Evolutionary conservation across 2,329 filamentous ascomycete genomes (phyloP).

Genomic region (Thielaviopsis euricoi): DNA sequence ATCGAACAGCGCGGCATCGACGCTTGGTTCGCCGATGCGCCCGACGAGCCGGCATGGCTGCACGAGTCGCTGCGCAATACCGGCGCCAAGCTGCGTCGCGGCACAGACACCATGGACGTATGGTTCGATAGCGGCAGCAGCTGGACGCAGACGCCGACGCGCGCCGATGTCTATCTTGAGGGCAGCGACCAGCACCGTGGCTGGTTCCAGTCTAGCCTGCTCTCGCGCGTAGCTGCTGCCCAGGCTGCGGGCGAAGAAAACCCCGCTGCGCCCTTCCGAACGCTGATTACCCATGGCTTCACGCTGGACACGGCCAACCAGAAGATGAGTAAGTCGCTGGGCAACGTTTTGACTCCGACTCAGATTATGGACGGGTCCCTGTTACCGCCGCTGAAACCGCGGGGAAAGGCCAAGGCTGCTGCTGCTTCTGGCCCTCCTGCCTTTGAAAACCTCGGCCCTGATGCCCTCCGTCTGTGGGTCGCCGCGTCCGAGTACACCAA

Average conservation of each 20-base stretch:
- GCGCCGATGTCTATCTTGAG: constrained; percentile 79
- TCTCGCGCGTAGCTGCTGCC: constrained; percentile 56
- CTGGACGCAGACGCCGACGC: constrained; percentile 48
- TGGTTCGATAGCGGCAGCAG: constrained; percentile 98
- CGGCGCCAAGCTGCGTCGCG: constrained; percentile 47
- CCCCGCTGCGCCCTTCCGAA: constrained; percentile 55
- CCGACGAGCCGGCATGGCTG: constrained; percentile 64
- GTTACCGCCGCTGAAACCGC: constrained; percentile 50
- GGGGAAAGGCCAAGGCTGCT: constrained; percentile 29
- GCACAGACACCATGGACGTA: constrained; percentile 94
- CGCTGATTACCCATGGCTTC: constrained; percentile 89
- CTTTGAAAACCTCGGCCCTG: constrained; percentile 63
- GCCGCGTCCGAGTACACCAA: constrained; percentile 82
- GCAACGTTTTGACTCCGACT: constrained; percentile 67
- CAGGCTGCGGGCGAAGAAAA: not conserved
- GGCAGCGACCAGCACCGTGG: constrained; percentile 92
- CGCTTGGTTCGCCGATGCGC: constrained; percentile 80
- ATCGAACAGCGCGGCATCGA: constrained; percentile 69
- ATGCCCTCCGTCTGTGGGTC: constrained; percentile 79
- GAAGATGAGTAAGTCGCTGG: constrained; percentile 97
- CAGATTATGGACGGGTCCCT: constrained; percentile 77
- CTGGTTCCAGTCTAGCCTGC: constrained; percentile 93
- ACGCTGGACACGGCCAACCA: constrained; percentile 77
- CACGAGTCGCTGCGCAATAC: constrained; percentile 36
- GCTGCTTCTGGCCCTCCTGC: constrained; percentile 14